Conservation (phyloP, 148 eudicot genomes). For the Silene conica region DNA sequence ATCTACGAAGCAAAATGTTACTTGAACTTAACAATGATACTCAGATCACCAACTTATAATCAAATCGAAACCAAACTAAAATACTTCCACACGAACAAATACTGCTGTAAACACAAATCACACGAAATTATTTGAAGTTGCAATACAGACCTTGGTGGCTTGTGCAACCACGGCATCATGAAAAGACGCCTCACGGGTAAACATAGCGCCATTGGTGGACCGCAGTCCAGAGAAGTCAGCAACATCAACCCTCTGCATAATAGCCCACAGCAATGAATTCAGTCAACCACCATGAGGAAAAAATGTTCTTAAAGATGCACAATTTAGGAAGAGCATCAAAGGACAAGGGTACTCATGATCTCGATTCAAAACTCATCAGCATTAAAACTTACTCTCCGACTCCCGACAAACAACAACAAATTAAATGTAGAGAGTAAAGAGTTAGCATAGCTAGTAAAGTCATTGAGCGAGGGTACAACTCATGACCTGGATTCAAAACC, state of each 20-base stretch:
- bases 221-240: slow-evolving; percentile 80
- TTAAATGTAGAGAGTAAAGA: too few species aligned
- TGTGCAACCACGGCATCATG: slow-evolving; percentile 66
- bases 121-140: background rate
- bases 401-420: too few species aligned
- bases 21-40: background rate
- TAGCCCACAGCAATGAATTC: background rate
- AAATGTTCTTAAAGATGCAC: background rate
- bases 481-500: background rate
- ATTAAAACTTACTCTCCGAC: background rate
- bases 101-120: background rate
- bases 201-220: slow-evolving; percentile 54
- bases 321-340: background rate
- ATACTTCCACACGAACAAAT: background rate
- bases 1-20: background rate
- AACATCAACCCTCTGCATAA: slow-evolving; percentile 61
- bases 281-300: slow-evolving; percentile 2
- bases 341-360: too few species aligned
- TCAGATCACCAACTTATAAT: background rate
- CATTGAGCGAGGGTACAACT: too few species aligned
- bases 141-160: slow-evolving; percentile 51
- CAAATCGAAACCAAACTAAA: background rate
- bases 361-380: background rate
- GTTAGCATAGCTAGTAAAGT: too few species aligned
- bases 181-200: slow-evolving; percentile 53